phyloP scores from a whole-genome alignment of 129 eudicot genomes.

The Flaveria sonorensis region DNA sequence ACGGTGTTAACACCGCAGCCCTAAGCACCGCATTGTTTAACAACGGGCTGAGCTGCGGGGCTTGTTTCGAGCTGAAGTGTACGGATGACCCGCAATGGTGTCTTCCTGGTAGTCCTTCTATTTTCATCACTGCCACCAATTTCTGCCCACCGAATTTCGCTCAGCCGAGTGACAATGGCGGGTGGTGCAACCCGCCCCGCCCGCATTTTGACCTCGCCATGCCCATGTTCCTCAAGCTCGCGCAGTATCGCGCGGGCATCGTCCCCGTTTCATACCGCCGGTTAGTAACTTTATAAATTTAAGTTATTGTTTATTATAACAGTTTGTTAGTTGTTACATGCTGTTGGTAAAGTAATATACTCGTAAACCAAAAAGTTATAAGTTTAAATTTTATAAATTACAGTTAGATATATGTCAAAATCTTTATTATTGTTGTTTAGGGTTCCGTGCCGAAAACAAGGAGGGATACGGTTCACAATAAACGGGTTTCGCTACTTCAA shows the following conservation, averaged over 20 bases:
- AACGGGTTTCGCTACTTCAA: conserved; percentile 75
- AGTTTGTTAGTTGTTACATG: too few relatives aligned
- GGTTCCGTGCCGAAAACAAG: conserved; percentile 65
- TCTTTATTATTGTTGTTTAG: conserved; percentile 17
- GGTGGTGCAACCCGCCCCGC: conserved; percentile 77
- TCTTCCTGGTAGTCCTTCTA: conserved; percentile 62
- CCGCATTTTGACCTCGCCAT: conserved; percentile 66
- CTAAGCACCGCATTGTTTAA: conserved; percentile 65
- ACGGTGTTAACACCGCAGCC: conserved; percentile 69
- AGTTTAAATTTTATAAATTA: too few relatives aligned
- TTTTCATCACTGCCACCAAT: conserved; percentile 62
- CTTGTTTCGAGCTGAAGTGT: conserved; percentile 61
- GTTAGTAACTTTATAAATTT: conserved; percentile 22
- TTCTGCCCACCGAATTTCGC: conserved; percentile 69
- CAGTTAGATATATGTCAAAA: not conserved
- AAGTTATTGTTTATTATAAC: too few relatives aligned
- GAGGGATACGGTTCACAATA: conserved; percentile 69
- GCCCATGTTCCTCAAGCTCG: conserved; percentile 68
- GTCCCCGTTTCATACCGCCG: conserved; percentile 65
- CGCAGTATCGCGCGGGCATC: conserved; percentile 59
- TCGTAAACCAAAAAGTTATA: too few relatives aligned
- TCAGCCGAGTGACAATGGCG: conserved; percentile 56
- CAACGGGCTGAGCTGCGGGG: conserved; percentile 59
- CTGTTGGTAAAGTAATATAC: too few relatives aligned
- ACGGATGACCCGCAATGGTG: conserved; percentile 60